Percentiles rank a stretch among this genome's conserved stretches.
Evolutionary conservation across 108 stramenopile species (phyloP).

Genomic region (Discostella pseudostelligera): DNA sequence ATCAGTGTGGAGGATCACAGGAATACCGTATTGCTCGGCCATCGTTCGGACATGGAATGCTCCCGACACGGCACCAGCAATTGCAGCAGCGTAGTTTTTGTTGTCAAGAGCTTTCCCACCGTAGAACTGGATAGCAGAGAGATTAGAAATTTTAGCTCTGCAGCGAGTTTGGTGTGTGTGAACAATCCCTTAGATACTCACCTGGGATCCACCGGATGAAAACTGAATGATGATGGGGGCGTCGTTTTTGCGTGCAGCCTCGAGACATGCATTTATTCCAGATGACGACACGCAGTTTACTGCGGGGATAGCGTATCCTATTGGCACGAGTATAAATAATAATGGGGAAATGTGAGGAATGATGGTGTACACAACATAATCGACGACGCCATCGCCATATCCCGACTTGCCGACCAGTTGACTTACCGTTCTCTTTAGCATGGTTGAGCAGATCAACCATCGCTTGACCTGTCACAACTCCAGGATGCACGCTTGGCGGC

Average conservation of each 20-base stretch:
- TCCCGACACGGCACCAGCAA: slow-evolving; percentile 88
- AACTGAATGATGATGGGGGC: slow-evolving; percentile 93
- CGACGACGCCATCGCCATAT: not conserved
- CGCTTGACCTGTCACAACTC: slow-evolving; percentile 76
- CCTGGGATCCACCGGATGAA: slow-evolving; percentile 81
- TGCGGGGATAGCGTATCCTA: slow-evolving; percentile 91
- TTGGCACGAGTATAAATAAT: not conserved
- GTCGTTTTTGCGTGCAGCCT: slow-evolving; percentile 86
- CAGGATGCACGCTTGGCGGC: slow-evolving; percentile 76
- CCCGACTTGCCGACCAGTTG: slow-evolving; percentile 32
- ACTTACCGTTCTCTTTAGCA: slow-evolving; percentile 74
- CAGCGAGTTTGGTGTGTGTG: not conserved
- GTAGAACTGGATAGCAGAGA: slow-evolving; percentile 59
- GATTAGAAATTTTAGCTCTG: slow-evolving; percentile 8
- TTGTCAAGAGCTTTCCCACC: slow-evolving; percentile 90
- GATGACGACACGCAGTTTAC: slow-evolving; percentile 92
- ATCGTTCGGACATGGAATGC: slow-evolving; percentile 93
- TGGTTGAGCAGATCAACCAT: slow-evolving; percentile 75
- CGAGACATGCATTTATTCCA: slow-evolving; percentile 89
- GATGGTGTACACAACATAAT: not conserved
- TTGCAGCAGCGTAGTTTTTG: slow-evolving; percentile 74
- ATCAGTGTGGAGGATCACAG: slow-evolving; percentile 94
- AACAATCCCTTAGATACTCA: slow-evolving; percentile 15
- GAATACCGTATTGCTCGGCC: slow-evolving; percentile 93
- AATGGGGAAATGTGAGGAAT: not conserved